These are phyloP conservation scores for Kurtzmaniella quercitrusa DNA, from an alignment of 1,139 yeast species.

Conservation along the genomic window DNA sequence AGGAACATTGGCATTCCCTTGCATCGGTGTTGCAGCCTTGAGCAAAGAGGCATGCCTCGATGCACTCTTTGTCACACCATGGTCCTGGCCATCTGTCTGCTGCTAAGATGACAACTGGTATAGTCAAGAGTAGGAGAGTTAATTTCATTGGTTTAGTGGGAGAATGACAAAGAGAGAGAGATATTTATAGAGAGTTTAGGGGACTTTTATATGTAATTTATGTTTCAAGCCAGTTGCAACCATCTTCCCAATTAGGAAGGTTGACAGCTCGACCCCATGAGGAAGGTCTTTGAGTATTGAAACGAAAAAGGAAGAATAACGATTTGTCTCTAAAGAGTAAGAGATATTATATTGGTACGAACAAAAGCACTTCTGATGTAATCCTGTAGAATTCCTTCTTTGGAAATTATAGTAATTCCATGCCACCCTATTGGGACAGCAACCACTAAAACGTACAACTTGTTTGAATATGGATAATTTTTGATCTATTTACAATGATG, in stretches of 20 bases:
- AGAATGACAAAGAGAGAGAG: not conserved
- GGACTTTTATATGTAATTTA: not conserved
- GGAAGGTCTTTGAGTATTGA: no score
- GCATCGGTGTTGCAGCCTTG: slow-evolving; percentile 9
- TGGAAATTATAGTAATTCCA: no score
- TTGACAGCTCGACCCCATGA: not conserved
- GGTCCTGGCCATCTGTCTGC: slow-evolving; percentile 13
- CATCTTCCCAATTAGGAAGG: not conserved
- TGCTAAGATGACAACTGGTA: slow-evolving; percentile 5
- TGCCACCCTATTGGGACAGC: no score
- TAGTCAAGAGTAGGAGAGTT: not conserved
- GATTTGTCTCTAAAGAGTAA: not conserved
- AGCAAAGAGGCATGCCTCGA: slow-evolving; percentile 13
- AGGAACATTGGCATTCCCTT: slow-evolving; percentile 9
- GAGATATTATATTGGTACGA: no score
- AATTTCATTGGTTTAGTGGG: not conserved
- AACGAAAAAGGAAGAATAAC: no score
- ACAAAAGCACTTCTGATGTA: no score
- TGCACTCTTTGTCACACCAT: slow-evolving; percentile 16
- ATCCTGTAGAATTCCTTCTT: no score
- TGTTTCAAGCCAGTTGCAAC: not conserved
- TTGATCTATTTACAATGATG: no score
- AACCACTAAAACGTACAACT: no score
- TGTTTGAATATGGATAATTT: no score
- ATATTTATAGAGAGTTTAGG: not conserved